phyloP scores from a whole-genome alignment of 2,329 filamentous ascomycete genomes.

The Ramularia collo-cygni region DNA sequence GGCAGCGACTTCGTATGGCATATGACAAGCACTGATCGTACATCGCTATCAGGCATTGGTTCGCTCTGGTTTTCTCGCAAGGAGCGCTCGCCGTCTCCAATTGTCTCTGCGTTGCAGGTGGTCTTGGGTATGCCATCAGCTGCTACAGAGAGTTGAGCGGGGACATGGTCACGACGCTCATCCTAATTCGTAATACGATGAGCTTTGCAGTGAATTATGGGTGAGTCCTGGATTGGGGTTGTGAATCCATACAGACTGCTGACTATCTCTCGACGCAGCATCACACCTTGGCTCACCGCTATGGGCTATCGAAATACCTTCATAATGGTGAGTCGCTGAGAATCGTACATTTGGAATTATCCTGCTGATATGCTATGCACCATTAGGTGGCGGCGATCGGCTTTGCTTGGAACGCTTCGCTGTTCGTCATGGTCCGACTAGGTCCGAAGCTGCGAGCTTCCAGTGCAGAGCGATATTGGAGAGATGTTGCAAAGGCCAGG shows the following conservation, averaged over 20 bases:
- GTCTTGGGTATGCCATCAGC: slow-evolving; percentile 37
- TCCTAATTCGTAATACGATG: slow-evolving; percentile 43
- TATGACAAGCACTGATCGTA: too few species aligned
- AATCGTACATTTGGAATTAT: too few species aligned
- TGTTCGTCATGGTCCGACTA: slow-evolving; percentile 15
- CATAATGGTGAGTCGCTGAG: slow-evolving; percentile 8
- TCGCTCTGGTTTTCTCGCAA: slow-evolving; percentile 41
- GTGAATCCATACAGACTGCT: not conserved
- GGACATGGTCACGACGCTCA: slow-evolving; percentile 41
- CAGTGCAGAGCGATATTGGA: slow-evolving; percentile 15
- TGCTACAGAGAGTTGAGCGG: slow-evolving; percentile 39
- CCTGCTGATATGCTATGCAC: too few species aligned
- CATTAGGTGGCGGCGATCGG: slow-evolving; percentile 14
- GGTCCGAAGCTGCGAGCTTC: slow-evolving; percentile 10
- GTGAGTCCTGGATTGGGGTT: slow-evolving; percentile 1
- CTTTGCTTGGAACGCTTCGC: slow-evolving; percentile 14
- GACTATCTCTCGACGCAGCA: not conserved
- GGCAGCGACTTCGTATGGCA: too few species aligned
- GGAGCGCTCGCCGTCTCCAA: slow-evolving; percentile 40
- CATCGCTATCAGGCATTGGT: slow-evolving; percentile 37
- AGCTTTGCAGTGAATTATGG: slow-evolving; percentile 45
- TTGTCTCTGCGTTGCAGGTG: slow-evolving; percentile 35
- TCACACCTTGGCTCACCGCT: slow-evolving; percentile 16
- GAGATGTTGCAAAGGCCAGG: slow-evolving; percentile 14
- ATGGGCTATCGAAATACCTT: slow-evolving; percentile 15